These are phyloP conservation scores for Pestalotiopsis sp. DNA, from an alignment of 2,329 filamentous ascomycete genomes.

Conservation along the genomic window DNA sequence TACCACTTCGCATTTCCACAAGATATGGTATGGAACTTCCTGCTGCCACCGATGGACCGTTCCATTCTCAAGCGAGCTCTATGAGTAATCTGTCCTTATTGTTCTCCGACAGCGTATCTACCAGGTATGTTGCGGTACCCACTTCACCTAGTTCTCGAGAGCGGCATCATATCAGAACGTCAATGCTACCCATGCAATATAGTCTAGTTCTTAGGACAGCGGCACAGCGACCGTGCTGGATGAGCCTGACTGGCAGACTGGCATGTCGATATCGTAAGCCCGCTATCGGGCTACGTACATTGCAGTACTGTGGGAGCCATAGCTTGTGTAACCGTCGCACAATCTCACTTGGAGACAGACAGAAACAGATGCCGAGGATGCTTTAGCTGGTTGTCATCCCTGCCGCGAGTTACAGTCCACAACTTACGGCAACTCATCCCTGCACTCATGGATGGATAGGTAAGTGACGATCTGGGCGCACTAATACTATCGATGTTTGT, in stretches of 20 bases:
- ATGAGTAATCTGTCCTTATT: not conserved
- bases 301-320: not conserved
- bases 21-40: not conserved
- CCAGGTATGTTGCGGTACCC: no score
- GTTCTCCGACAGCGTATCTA: not conserved
- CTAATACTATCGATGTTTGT: not conserved
- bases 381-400: not conserved
- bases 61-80: not conserved
- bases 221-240: not conserved
- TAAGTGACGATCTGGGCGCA: not conserved
- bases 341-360: not conserved
- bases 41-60: not conserved
- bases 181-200: not conserved
- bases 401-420: not conserved
- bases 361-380: constrained; percentile 4
- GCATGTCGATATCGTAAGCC: not conserved
- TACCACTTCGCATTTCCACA: not conserved
- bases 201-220: not conserved
- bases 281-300: not conserved
- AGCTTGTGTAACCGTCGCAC: constrained; percentile 1
- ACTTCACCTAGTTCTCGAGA: not conserved
- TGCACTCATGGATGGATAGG: not conserved
- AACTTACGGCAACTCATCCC: not conserved
- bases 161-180: not conserved
- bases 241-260: not conserved